phyloP scores from a whole-genome alignment of 805 yeast genomes.

The Suhomyces vadensis region DNA sequence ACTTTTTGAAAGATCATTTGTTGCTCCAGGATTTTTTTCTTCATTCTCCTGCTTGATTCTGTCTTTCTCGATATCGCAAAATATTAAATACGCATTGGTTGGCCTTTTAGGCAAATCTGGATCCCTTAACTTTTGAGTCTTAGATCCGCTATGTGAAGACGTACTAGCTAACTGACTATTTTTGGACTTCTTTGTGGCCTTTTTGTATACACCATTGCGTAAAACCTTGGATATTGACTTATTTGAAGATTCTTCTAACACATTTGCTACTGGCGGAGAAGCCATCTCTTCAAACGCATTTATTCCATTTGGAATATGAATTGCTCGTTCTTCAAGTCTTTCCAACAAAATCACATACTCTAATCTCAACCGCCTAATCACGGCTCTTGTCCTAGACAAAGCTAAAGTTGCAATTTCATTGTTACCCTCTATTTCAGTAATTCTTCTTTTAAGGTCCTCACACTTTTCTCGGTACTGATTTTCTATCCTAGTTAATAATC shows the following conservation, averaged over 20 bases:
- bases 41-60: slow-evolving; percentile 60
- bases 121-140: slow-evolving; percentile 54
- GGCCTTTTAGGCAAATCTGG: slow-evolving; percentile 89
- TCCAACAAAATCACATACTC: slow-evolving; percentile 84
- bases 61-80: slow-evolving; percentile 85
- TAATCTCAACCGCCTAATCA: slow-evolving; percentile 74
- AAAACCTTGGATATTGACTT: slow-evolving; percentile 20
- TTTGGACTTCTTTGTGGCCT: slow-evolving; percentile 19
- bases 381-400: slow-evolving; percentile 70
- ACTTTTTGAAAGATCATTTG: slow-evolving; percentile 68
- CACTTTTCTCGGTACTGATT: slow-evolving; percentile 62
- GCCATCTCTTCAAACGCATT: slow-evolving; percentile 36
- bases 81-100: slow-evolving; percentile 83
- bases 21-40: slow-evolving; percentile 47
- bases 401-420: slow-evolving; percentile 78
- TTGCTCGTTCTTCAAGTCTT: slow-evolving; percentile 63
- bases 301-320: slow-evolving; percentile 27
- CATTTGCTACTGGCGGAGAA: slow-evolving; percentile 41
- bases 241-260: slow-evolving; percentile 32
- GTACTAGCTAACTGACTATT: slow-evolving; percentile 24
- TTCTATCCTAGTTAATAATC: slow-evolving; percentile 20
- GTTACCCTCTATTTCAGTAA: slow-evolving; percentile 69
- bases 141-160: slow-evolving; percentile 19
- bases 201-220: slow-evolving; percentile 16
- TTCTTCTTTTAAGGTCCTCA: slow-evolving; percentile 65